Conservation (phyloP, 768 basidiomycete genomes). For the Suillus ampliporus region DNA sequence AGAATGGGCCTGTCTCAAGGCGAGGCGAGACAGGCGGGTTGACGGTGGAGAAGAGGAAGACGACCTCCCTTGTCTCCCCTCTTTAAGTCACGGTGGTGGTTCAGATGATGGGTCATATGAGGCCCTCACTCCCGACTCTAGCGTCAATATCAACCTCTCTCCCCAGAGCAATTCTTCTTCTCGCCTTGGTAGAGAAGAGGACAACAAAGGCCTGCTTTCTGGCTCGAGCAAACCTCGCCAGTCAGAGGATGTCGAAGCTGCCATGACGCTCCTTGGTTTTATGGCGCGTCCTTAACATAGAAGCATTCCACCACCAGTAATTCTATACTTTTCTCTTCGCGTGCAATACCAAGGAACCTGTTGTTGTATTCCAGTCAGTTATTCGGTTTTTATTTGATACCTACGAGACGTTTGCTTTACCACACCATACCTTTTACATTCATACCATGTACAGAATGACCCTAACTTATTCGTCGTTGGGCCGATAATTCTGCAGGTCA, state of each 20-base stretch:
- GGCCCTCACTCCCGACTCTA: slow-evolving; percentile 22
- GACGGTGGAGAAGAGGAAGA: slow-evolving; percentile 26
- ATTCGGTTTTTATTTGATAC: slow-evolving; percentile 35
- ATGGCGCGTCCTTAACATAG: slow-evolving; percentile 24
- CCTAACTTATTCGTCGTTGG: not conserved
- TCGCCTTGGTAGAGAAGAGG: not conserved
- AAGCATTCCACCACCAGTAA: not conserved
- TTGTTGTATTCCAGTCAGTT: slow-evolving; percentile 29
- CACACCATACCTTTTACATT: slow-evolving; percentile 1
- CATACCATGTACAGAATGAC: slow-evolving; percentile 9
- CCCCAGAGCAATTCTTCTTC: slow-evolving; percentile 9
- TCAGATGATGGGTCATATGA: slow-evolving; percentile 20
- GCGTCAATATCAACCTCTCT: slow-evolving; percentile 12
- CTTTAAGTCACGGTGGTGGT: slow-evolving; percentile 13
- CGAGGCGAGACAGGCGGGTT: slow-evolving; percentile 35
- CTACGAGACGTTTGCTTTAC: slow-evolving; percentile 17
- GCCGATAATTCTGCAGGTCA: not conserved
- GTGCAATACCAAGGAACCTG: slow-evolving; percentile 6
- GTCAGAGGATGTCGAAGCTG: slow-evolving; percentile 42
- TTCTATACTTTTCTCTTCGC: not conserved
- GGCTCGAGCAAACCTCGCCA: slow-evolving; percentile 19
- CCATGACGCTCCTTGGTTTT: slow-evolving; percentile 42
- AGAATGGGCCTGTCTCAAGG: slow-evolving; percentile 75
- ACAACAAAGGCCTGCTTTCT: slow-evolving; percentile 9
- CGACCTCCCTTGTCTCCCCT: slow-evolving; percentile 14